Percentiles rank a stretch among this genome's conserved stretches.
These are phyloP conservation scores for Carex myosuroides DNA, from an alignment of 176 grass and related monocot genomes.

Conservation along the genomic window DNA sequence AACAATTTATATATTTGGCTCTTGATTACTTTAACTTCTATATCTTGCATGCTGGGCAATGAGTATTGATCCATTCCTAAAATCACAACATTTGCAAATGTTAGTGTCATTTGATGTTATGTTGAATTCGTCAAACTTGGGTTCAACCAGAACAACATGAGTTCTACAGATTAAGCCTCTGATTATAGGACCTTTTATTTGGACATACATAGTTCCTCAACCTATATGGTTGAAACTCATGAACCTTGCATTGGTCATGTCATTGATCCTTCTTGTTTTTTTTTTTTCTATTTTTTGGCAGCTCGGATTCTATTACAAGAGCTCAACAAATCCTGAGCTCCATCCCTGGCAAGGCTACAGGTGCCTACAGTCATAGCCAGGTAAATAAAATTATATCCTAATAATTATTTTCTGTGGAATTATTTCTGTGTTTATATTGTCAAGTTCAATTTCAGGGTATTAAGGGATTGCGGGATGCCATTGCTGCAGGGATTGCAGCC, in stretches of 20 bases:
- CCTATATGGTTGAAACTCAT: not conserved
- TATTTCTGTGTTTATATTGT: conserved; percentile 25
- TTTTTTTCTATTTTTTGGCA: conserved; percentile 28
- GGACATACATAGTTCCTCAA: not conserved
- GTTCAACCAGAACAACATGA: too few species aligned
- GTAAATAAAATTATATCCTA: conserved; percentile 33
- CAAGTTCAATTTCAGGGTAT: conserved; percentile 48
- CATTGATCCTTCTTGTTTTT: not conserved
- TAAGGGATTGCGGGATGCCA: conserved; percentile 90
- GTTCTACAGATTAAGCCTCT: not conserved
- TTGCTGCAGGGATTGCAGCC: conserved; percentile 74
- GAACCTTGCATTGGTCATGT: not conserved
- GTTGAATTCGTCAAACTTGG: too few species aligned
- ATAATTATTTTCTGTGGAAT: conserved; percentile 18
- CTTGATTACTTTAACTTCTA: too few species aligned
- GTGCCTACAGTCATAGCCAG: conserved; percentile 96
- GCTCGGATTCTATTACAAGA: conserved; percentile 81
- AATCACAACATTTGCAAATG: too few species aligned
- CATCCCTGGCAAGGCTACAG: conserved; percentile 89
- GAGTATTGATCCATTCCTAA: too few species aligned
- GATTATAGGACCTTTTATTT: not conserved
- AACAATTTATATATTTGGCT: too few species aligned
- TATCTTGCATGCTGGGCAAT: too few species aligned
- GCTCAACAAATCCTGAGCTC: conserved; percentile 49
- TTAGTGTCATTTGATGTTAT: too few species aligned